Evolutionary conservation across 2,329 filamentous ascomycete species (phyloP).

Genomic region (Biscogniauxia marginata): DNA sequence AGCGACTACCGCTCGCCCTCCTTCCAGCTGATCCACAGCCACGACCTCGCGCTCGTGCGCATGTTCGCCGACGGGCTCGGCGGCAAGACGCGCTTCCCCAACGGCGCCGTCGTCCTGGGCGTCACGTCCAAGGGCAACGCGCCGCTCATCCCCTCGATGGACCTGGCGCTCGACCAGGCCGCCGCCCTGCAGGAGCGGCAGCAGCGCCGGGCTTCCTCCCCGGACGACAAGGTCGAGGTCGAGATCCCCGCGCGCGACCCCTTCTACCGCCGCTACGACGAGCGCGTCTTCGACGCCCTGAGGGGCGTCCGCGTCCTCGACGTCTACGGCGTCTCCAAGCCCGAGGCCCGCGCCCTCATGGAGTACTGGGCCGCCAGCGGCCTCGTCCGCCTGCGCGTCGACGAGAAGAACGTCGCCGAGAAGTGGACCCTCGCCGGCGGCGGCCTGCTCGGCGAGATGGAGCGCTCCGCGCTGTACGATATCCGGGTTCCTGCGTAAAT

Average conservation of each 20-base stretch:
- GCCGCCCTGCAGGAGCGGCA: slow-evolving; percentile 42
- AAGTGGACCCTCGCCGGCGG: slow-evolving; percentile 82
- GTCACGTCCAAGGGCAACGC: slow-evolving; percentile 72
- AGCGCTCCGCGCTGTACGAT: slow-evolving; percentile 56
- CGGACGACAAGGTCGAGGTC: slow-evolving; percentile 10
- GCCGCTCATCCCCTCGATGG: slow-evolving; percentile 62
- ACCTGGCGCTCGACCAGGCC: slow-evolving; percentile 63
- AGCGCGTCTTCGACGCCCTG: slow-evolving; percentile 53
- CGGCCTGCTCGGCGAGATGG: slow-evolving; percentile 80
- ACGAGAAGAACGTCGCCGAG: slow-evolving; percentile 70
- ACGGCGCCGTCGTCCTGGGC: slow-evolving; percentile 78
- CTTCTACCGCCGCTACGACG: slow-evolving; percentile 56
- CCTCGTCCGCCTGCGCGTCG: slow-evolving; percentile 67
- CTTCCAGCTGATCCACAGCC: slow-evolving; percentile 76
- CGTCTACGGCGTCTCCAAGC: slow-evolving; percentile 67
- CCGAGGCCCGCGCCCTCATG: slow-evolving; percentile 76
- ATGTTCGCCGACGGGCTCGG: slow-evolving; percentile 73
- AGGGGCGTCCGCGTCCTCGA: slow-evolving; percentile 51
- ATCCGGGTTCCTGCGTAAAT: slow-evolving; percentile 15
- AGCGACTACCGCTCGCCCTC: slow-evolving; percentile 73
- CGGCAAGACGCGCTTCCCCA: slow-evolving; percentile 55
- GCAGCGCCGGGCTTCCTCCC: not conserved
- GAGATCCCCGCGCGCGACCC: slow-evolving; percentile 46
- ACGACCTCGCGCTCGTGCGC: slow-evolving; percentile 75
- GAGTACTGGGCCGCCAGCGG: slow-evolving; percentile 93